Evolutionary conservation across 768 basidiomycete genomes (phyloP).

Genomic region (Termitomyces sp.): DNA sequence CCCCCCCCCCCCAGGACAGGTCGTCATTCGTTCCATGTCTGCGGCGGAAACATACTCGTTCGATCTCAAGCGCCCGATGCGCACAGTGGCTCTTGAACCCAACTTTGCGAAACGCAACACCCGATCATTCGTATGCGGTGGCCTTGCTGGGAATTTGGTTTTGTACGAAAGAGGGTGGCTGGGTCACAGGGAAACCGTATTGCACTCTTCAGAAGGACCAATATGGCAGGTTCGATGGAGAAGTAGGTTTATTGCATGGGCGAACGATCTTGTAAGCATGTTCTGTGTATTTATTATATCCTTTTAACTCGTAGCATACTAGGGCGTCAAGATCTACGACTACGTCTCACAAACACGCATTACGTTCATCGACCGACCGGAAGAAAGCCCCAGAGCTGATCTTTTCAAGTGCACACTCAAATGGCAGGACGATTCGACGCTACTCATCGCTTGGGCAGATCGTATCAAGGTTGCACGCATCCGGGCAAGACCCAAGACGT

Average conservation of each 20-base stretch:
- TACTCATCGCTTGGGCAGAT: conserved; percentile 93
- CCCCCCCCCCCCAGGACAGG: conserved; percentile 81
- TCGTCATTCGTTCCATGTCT: conserved; percentile 79
- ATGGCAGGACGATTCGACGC: conserved; percentile 90
- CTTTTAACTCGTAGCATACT: background rate
- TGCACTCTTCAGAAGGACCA: conserved; percentile 86
- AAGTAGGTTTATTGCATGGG: conserved; percentile 88
- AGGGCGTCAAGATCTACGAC: conserved; percentile 96
- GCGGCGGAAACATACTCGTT: conserved; percentile 78
- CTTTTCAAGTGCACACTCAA: conserved; percentile 88
- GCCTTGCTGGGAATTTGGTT: conserved; percentile 83
- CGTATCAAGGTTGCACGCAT: conserved; percentile 86
- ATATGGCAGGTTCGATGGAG: conserved; percentile 92
- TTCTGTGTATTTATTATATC: background rate
- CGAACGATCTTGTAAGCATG: conserved; percentile 75
- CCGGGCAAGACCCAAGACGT: conserved; percentile 49
- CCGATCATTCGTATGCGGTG: conserved; percentile 85
- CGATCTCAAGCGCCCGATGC: conserved; percentile 90
- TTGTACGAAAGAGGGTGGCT: conserved; percentile 95
- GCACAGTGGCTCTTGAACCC: conserved; percentile 86
- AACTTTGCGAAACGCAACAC: conserved; percentile 75
- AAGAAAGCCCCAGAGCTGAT: conserved; percentile 85
- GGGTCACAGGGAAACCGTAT: conserved; percentile 83
- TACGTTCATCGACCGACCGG: conserved; percentile 78
- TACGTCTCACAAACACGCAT: conserved; percentile 70